phyloP scores from a whole-genome alignment of 2,329 filamentous ascomycete genomes.

The Ceratocystis destructans region DNA sequence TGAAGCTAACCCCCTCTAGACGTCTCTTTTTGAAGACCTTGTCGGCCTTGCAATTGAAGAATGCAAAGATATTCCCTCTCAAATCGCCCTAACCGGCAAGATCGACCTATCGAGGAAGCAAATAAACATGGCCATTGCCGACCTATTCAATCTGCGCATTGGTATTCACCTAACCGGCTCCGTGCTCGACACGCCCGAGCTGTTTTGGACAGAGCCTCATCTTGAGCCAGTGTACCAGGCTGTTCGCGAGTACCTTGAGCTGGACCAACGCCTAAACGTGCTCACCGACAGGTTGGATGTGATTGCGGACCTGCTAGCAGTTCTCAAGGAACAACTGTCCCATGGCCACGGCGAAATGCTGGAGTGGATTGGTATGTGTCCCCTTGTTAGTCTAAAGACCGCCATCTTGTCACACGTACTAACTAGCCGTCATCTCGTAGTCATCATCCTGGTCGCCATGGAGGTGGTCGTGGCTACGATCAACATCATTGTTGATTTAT shows the following conservation, averaged over 20 bases:
- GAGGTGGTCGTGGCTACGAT: constrained; percentile 87
- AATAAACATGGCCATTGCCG: constrained; percentile 99
- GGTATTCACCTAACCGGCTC: constrained; percentile 97
- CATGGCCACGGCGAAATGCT: constrained; percentile 83
- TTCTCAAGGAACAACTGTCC: constrained; percentile 88
- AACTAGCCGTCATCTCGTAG: constrained; percentile 30
- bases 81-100: constrained; percentile 85
- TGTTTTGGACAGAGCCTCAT: constrained; percentile 97
- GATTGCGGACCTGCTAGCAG: constrained; percentile 81
- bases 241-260: constrained; percentile 88
- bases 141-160: constrained; percentile 93
- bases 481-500: constrained; percentile 90
- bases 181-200: constrained; percentile 87
- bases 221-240: constrained; percentile 93
- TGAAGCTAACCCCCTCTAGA: constrained; percentile 36
- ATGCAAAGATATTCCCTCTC: constrained; percentile 82
- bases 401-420: constrained; percentile 2
- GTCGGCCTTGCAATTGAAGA: constrained; percentile 87
- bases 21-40: constrained; percentile 88
- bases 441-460: constrained; percentile 88
- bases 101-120: constrained; percentile 76
- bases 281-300: constrained; percentile 76
- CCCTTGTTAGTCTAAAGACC: neutral
- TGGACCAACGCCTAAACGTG: constrained; percentile 86
- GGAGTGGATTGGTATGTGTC: constrained; percentile 68